These are phyloP conservation scores for Athelia sp. DNA, from an alignment of 1,284 basidiomycete genomes.

Conservation along the genomic window DNA sequence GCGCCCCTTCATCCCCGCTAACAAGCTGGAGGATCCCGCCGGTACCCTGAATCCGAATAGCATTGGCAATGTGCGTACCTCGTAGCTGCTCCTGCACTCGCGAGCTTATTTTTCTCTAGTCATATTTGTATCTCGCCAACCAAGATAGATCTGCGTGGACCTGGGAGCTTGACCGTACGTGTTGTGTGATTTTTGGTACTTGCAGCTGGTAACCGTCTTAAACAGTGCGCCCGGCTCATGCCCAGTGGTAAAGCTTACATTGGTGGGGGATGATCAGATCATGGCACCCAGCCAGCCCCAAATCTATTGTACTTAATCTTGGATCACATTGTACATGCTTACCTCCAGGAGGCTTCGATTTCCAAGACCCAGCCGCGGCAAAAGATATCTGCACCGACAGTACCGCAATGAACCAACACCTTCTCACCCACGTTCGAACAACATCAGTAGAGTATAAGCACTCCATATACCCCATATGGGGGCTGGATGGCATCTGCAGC, in stretches of 20 bases:
- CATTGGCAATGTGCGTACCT: slow-evolving; percentile 51
- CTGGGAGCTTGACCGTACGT: slow-evolving; percentile 66
- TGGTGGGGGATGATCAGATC: too few species aligned
- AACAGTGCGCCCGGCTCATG: slow-evolving; percentile 38
- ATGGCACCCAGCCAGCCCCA: too few species aligned
- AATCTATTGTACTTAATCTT: too few species aligned
- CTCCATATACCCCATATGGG: too few species aligned
- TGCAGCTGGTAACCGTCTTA: slow-evolving; percentile 1
- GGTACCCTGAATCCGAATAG: slow-evolving; percentile 52
- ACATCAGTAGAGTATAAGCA: too few species aligned
- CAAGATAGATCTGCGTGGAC: slow-evolving; percentile 62
- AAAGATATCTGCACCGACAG: too few species aligned
- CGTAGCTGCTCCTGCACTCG: slow-evolving; percentile 10
- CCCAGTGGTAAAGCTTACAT: slow-evolving; percentile 25
- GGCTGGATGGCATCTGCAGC: too few species aligned
- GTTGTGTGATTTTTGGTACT: not conserved
- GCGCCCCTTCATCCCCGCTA: slow-evolving; percentile 10
- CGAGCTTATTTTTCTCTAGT: slow-evolving; percentile 20
- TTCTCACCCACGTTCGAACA: too few species aligned
- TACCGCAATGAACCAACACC: too few species aligned
- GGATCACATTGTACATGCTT: too few species aligned
- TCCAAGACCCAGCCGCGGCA: too few species aligned
- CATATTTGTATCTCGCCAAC: slow-evolving; percentile 51
- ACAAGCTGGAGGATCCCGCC: slow-evolving; percentile 32
- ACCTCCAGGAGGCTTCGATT: too few species aligned